phyloP scores from a whole-genome alignment of 2,329 filamentous ascomycete species.

The Cordyceps tenuipes region DNA sequence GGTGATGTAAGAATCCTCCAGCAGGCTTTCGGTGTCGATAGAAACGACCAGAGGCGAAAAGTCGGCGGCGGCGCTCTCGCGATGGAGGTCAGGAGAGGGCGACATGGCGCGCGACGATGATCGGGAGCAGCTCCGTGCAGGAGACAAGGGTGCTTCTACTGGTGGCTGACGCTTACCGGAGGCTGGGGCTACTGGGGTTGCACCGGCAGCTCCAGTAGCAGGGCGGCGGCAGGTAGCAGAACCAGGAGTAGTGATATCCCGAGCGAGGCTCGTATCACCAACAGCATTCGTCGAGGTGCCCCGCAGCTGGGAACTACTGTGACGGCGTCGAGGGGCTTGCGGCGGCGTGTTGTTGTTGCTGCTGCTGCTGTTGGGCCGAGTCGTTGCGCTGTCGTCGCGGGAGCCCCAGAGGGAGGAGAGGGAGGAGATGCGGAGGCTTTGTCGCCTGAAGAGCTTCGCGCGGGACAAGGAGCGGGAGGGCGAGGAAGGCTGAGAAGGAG shows the following conservation, averaged over 20 bases:
- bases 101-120: conserved; percentile 15
- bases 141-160: background rate
- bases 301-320: conserved; percentile 1
- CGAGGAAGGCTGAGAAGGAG: background rate
- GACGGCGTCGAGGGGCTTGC: background rate
- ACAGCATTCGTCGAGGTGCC: background rate
- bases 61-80: background rate
- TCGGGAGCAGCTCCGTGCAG: conserved; percentile 14
- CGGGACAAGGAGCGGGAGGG: background rate
- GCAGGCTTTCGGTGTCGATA: conserved; percentile 48
- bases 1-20: conserved; percentile 50
- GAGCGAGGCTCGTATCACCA: background rate
- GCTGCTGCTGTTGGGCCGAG: background rate
- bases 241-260: background rate
- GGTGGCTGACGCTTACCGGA: conserved; percentile 5
- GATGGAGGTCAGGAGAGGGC: conserved; percentile 19
- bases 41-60: conserved; percentile 38
- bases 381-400: background rate
- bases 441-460: background rate
- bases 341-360: background rate
- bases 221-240: background rate
- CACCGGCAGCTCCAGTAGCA: background rate
- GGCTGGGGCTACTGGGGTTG: conserved; percentile 5
- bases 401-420: conserved; percentile 8
- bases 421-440: background rate